Conservation (phyloP, 208 protist genomes). For the Acanthamoeba comandoni region DNA sequence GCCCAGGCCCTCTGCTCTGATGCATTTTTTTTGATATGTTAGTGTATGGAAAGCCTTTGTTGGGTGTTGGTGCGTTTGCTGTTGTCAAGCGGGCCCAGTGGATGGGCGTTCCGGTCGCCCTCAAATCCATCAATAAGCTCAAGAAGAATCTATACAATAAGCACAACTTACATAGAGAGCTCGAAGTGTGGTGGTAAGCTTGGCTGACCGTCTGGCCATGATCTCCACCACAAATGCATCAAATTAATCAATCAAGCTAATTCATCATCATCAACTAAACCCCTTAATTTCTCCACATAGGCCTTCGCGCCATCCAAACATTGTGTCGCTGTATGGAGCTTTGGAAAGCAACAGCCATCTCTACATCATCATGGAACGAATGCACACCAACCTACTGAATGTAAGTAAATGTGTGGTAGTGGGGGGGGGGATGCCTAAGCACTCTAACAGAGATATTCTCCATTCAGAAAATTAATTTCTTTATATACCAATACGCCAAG, state of each 20-base stretch:
- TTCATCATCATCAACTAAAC: too few species aligned
- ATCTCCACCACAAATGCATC: too few species aligned
- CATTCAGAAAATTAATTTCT: too few species aligned
- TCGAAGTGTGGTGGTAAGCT: constrained; percentile 48
- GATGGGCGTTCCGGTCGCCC: constrained; percentile 41
- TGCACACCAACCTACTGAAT: constrained; percentile 41
- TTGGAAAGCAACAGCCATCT: constrained; percentile 60
- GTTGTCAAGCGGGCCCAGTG: constrained; percentile 51
- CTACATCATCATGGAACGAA: constrained; percentile 58
- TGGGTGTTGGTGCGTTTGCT: constrained; percentile 5
- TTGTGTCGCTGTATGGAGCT: constrained; percentile 55
- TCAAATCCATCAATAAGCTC: constrained; percentile 73
- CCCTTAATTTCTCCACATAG: neutral
- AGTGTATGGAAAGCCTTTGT: too few species aligned
- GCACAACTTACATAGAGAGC: constrained; percentile 48
- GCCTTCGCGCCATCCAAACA: constrained; percentile 56
- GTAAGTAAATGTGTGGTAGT: too few species aligned
- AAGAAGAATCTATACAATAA: constrained; percentile 62
- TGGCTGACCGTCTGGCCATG: too few species aligned
- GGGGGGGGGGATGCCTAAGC: too few species aligned
- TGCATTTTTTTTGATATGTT: too few species aligned
- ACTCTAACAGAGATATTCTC: too few species aligned
- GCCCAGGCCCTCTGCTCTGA: too few species aligned
- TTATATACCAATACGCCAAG: too few species aligned
- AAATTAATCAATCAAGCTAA: too few species aligned